Base-by-base conservation (phyloP, 2,329 filamentous ascomycete genomes). In the Talaromyces sp. region DNA sequence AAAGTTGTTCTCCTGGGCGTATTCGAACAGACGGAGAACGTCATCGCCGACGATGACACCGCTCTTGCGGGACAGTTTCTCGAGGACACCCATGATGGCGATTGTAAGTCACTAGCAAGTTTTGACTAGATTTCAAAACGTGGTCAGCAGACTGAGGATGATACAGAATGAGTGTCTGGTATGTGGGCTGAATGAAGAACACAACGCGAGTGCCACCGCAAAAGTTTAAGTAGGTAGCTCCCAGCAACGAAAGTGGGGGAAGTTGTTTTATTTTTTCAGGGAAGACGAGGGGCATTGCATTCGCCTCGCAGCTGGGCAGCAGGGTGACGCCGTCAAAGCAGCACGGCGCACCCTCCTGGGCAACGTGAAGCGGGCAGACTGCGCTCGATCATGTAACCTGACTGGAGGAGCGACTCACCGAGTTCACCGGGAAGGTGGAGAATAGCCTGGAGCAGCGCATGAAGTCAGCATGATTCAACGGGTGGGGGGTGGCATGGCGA, bases 1-100 rank as follows among this genome's bases (percentile, higher is more conserved):
- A 74, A 92, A 96, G 67, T 89, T 82, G 75, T 96, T 85, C 83
- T 95, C 85, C 77, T 93, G 89, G 69, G 91, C 91, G 79, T 97
- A 91, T 80, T 93, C 85, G 83, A 97, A 96, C 73, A 96, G 90
- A 75, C 78, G 78, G 68, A 85, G 77, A 67, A 88, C 85, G 76
- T 88, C 86, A 69, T 88, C 85, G 70, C 86, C 86, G 69, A 84
- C 81, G 77, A 89, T 88, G 74, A 87, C 85, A 72, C 87, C 87
- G 67, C 80, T 68, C 81, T 88, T 88, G 77, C 86, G 81, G 73
- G 74, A 81, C 65, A 89, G 83, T 74, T 84, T 77, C 69, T 85
- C 84, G 62, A 76, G 69, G 68, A 71, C 73, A 79, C 78, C 78
- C 75, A 78, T 78, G 67, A 64, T 77, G 70, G 52, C n/a, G 13